Conservation (phyloP, 768 basidiomycete species). For the Hirschioporus abietinus region DNA sequence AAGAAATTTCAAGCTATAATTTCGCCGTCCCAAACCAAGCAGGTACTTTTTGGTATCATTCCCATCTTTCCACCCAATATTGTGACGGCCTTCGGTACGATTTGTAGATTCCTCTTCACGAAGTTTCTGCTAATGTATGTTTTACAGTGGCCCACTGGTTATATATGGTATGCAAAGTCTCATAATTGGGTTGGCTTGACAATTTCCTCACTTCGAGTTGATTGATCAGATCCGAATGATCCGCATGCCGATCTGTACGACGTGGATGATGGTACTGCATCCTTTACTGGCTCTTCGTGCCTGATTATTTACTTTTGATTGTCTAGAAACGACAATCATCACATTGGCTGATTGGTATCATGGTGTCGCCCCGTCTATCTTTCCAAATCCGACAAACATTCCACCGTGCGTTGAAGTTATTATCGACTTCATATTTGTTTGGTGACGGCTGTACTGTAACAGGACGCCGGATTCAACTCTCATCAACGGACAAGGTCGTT, state of each 20-base stretch:
- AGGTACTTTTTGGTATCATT: slow-evolving; percentile 45
- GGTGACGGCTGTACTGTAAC: not conserved
- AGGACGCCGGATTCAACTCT: slow-evolving; percentile 31
- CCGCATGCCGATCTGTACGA: slow-evolving; percentile 28
- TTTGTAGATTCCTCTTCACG: not conserved
- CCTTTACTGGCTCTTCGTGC: not conserved
- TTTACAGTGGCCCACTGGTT: slow-evolving; percentile 31
- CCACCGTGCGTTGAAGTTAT: slow-evolving; percentile 5
- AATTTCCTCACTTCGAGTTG: not conserved
- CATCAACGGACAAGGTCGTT: slow-evolving; percentile 43
- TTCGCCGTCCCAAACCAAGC: slow-evolving; percentile 34
- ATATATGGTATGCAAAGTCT: slow-evolving; percentile 28
- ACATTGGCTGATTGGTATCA: slow-evolving; percentile 42
- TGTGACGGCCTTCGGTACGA: slow-evolving; percentile 10
- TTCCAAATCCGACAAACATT: slow-evolving; percentile 11
- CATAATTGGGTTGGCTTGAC: not conserved
- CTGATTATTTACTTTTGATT: slow-evolving; percentile 4
- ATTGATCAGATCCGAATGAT: slow-evolving; percentile 30
- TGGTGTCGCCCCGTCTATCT: slow-evolving; percentile 8
- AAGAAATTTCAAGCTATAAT: slow-evolving; percentile 21
- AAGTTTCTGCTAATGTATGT: not conserved
- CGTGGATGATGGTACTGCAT: slow-evolving; percentile 29
- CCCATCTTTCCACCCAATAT: slow-evolving; percentile 13
- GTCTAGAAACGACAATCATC: slow-evolving; percentile 36
- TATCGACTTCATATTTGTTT: not conserved